Percentiles rank a stretch among this genome's conserved stretches.
Evolutionary conservation across 331 rosid species (phyloP).

Genomic region (Malus hybrid): DNA sequence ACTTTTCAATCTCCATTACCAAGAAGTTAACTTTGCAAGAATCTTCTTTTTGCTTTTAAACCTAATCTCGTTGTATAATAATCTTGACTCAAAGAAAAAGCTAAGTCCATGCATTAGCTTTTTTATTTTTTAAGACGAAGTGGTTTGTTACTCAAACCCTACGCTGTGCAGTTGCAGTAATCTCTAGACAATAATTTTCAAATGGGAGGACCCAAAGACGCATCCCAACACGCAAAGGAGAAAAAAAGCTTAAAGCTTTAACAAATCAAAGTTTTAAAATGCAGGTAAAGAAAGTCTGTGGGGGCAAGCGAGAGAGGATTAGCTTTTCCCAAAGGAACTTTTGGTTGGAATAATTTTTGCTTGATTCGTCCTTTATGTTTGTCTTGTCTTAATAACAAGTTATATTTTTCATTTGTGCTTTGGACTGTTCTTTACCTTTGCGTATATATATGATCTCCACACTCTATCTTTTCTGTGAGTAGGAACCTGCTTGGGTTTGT

Average conservation of each 20-base stretch:
- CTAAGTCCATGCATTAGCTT: background rate
- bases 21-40: background rate
- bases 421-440: background rate
- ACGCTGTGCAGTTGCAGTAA: background rate
- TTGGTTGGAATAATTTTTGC: conserved; percentile 46
- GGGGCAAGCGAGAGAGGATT: conserved; percentile 7
- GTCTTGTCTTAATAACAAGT: conserved; percentile 25
- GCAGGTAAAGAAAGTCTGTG: background rate
- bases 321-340: conserved; percentile 38
- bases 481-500: conserved; percentile 25
- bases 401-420: background rate
- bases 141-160: background rate
- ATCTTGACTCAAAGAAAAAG: conserved; percentile 12
- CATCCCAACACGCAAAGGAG: background rate
- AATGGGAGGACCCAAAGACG: background rate
- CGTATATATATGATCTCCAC: background rate
- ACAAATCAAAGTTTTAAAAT: background rate
- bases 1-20: conserved; percentile 13
- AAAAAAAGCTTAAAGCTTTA: background rate
- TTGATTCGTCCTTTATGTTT: conserved; percentile 47
- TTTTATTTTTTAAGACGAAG: background rate
- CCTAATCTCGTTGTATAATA: conserved; percentile 29
- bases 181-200: background rate
- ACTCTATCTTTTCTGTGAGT: background rate
- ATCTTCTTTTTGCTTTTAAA: conserved; percentile 17